Evolutionary conservation across 2,329 filamentous ascomycete species (phyloP).

Genomic region (Mariannaea elegans): DNA sequence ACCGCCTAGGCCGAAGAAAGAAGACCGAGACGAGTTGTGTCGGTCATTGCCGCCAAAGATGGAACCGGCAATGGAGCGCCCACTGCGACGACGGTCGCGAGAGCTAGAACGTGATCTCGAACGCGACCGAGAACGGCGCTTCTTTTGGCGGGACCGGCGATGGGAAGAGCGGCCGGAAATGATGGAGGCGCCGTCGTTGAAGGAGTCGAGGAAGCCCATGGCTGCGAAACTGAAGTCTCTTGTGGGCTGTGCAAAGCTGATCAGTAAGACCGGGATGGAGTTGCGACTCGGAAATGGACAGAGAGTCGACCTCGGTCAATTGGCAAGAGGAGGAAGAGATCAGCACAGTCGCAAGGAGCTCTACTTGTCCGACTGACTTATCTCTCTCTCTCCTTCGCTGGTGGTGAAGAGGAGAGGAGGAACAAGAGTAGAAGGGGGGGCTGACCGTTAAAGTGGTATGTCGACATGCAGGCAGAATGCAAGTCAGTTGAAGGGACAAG

Average conservation of each 20-base stretch:
- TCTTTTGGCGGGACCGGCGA: conserved; percentile 44
- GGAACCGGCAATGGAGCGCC: conserved; percentile 44
- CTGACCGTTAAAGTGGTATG: conserved; percentile 10
- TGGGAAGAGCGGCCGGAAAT: conserved; percentile 41
- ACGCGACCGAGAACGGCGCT: conserved; percentile 48
- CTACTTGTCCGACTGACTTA: background rate
- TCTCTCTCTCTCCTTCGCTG: conserved; percentile 1
- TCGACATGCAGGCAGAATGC: conserved; percentile 19
- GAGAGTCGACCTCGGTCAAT: background rate
- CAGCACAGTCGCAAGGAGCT: background rate
- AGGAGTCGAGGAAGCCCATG: conserved; percentile 50
- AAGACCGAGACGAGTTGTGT: conserved; percentile 51
- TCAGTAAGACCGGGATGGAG: background rate
- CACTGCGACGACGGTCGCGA: conserved; percentile 43
- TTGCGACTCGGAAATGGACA: background rate
- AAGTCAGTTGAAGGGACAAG: conserved; percentile 13
- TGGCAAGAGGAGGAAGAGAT: background rate
- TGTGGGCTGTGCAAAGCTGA: background rate
- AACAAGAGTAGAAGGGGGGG: background rate
- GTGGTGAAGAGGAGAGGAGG: background rate
- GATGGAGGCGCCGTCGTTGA: conserved; percentile 46
- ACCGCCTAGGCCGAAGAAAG: conserved; percentile 58
- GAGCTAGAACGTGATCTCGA: conserved; percentile 52
- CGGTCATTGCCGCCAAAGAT: conserved; percentile 45
- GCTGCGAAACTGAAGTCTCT: background rate